These are phyloP conservation scores for Diddensiella transvaalensis DNA, from an alignment of 805 yeast species.

Conservation along the genomic window DNA sequence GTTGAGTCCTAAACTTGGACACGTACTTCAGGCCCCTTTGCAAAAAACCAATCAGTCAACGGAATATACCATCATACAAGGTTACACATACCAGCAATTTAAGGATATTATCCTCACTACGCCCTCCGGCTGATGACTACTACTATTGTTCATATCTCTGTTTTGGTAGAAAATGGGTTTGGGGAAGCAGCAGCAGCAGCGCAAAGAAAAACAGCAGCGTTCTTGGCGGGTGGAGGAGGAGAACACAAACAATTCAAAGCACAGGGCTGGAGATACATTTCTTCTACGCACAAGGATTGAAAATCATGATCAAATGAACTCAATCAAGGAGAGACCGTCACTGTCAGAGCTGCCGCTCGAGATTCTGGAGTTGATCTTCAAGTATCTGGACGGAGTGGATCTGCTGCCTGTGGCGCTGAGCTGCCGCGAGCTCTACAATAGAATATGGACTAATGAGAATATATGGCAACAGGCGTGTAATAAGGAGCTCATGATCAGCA, in stretches of 20 bases:
- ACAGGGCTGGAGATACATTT: too few relatives aligned
- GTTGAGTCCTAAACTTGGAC: conserved; percentile 60
- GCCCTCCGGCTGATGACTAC: conserved; percentile 1
- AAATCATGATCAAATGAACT: too few relatives aligned
- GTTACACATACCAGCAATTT: conserved; percentile 31
- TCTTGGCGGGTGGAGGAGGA: background rate
- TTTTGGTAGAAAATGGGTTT: too few relatives aligned
- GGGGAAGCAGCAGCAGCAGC: too few relatives aligned
- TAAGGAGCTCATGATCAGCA: conserved; percentile 10
- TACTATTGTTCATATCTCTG: too few relatives aligned
- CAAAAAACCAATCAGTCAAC: conserved; percentile 15
- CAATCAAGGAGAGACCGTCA: background rate
- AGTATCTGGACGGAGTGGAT: conserved; percentile 16
- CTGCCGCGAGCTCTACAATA: conserved; percentile 16
- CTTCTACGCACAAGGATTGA: too few relatives aligned
- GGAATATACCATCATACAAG: conserved; percentile 3
- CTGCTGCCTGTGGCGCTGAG: conserved; percentile 17
- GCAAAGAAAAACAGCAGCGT: too few relatives aligned
- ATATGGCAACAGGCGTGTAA: conserved; percentile 22
- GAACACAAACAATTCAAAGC: too few relatives aligned
- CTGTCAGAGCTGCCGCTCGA: conserved; percentile 20
- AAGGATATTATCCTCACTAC: conserved; percentile 29
- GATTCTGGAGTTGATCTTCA: conserved; percentile 15
- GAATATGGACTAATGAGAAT: conserved; percentile 9
- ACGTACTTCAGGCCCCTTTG: conserved; percentile 82